These are phyloP conservation scores for Aureobasidium sp. DNA, from an alignment of 2,329 filamentous ascomycete genomes.

Conservation along the genomic window DNA sequence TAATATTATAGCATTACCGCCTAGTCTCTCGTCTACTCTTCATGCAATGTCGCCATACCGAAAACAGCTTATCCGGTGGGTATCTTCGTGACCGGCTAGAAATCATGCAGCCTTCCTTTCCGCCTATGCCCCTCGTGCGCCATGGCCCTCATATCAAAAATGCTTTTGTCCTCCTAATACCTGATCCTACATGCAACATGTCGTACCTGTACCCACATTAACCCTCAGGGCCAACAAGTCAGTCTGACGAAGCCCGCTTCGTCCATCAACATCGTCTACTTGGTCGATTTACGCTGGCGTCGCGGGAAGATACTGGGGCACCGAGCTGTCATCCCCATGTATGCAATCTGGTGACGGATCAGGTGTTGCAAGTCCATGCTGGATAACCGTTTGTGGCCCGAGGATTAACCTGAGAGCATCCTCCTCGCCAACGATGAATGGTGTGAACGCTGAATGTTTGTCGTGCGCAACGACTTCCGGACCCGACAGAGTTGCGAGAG, in stretches of 20 bases:
- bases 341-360: not conserved
- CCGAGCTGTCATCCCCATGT: not conserved
- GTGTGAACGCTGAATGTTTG: not conserved
- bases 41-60: not conserved
- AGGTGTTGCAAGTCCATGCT: constrained; percentile 9
- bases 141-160: not conserved
- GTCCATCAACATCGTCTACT: not conserved
- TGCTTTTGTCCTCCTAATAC: not conserved
- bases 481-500: not conserved
- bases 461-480: not conserved
- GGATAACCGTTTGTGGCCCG: not conserved
- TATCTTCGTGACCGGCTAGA: not conserved
- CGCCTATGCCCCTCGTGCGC: not conserved
- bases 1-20: not conserved
- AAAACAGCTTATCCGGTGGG: not conserved
- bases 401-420: constrained; percentile 6
- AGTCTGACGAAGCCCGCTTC: constrained; percentile 1
- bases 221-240: not conserved
- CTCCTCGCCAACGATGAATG: not conserved
- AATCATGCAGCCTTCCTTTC: not conserved
- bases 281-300: not conserved
- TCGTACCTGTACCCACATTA: not conserved
- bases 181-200: not conserved
- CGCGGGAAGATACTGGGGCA: not conserved
- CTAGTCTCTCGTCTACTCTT: not conserved